Evolutionary conservation across 2,329 filamentous ascomycete species (phyloP).

Genomic region (Colletotrichum abscissum): DNA sequence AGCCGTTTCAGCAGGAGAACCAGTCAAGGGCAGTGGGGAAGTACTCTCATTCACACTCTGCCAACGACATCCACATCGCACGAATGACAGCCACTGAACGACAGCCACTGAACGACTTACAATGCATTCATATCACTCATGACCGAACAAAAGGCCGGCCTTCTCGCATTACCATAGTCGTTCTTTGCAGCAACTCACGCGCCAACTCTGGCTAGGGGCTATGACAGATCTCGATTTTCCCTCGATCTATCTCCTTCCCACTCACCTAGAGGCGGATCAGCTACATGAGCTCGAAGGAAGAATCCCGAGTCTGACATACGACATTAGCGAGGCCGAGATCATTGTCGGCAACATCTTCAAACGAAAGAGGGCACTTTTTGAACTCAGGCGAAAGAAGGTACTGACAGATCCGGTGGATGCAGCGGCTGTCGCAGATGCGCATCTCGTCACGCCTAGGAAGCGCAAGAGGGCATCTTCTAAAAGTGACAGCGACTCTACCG

Average conservation of each 20-base stretch:
- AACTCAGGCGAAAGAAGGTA: constrained; percentile 77
- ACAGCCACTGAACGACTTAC: background rate
- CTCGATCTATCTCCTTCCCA: constrained; percentile 78
- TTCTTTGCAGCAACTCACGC: background rate
- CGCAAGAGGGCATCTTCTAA: constrained; percentile 33
- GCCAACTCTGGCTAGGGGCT: background rate
- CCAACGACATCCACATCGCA: background rate
- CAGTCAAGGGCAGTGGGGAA: background rate
- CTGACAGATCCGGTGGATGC: constrained; percentile 60
- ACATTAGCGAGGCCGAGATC: constrained; percentile 77
- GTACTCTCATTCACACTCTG: too few species aligned
- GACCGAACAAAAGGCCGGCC: background rate
- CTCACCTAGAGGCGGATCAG: constrained; percentile 73
- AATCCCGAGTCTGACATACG: constrained; percentile 75
- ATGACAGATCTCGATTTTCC: constrained; percentile 57
- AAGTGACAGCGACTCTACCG: constrained; percentile 40
- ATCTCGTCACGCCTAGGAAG: background rate
- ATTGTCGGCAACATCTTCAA: constrained; percentile 80
- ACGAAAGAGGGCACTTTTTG: constrained; percentile 78
- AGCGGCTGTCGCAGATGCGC: background rate
- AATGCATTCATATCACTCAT: background rate
- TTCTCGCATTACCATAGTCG: background rate
- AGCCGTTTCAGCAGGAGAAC: background rate
- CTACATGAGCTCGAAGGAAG: constrained; percentile 73
- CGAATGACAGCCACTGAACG: background rate